Conservation (phyloP, 805 yeast species). For the Monosporozyma siamensis region DNA sequence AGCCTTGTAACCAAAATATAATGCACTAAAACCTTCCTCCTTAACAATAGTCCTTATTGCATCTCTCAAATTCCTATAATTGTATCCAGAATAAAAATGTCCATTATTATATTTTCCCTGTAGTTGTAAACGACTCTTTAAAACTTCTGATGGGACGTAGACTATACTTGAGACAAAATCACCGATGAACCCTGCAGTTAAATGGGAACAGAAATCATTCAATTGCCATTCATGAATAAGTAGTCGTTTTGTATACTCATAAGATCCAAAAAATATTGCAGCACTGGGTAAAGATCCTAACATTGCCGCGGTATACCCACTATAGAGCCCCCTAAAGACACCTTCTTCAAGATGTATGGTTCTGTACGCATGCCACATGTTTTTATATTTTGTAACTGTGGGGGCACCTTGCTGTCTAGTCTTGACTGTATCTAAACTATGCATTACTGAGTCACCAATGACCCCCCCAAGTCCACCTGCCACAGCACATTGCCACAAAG, state of each 20-base stretch:
- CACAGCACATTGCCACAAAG: slow-evolving; percentile 21
- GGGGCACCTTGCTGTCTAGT: slow-evolving; percentile 97
- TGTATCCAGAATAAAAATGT: slow-evolving; percentile 72
- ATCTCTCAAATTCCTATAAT: slow-evolving; percentile 64
- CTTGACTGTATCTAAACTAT: slow-evolving; percentile 91
- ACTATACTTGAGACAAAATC: slow-evolving; percentile 81
- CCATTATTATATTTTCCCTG: slow-evolving; percentile 78
- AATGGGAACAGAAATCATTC: slow-evolving; percentile 72
- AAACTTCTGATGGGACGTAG: slow-evolving; percentile 91
- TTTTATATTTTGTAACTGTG: slow-evolving; percentile 49
- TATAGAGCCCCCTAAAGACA: slow-evolving; percentile 68
- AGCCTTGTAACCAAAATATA: slow-evolving; percentile 89
- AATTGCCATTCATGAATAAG: slow-evolving; percentile 53
- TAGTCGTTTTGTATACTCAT: slow-evolving; percentile 68
- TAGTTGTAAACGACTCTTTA: slow-evolving; percentile 85
- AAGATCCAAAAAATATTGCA: slow-evolving; percentile 86
- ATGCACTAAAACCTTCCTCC: slow-evolving; percentile 64
- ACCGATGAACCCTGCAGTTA: slow-evolving; percentile 86
- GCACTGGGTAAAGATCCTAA: slow-evolving; percentile 91
- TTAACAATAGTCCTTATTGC: slow-evolving; percentile 57
- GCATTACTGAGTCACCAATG: slow-evolving; percentile 88
- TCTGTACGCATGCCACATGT: slow-evolving; percentile 64
- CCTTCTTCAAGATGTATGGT: slow-evolving; percentile 85
- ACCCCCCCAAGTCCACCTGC: slow-evolving; percentile 92
- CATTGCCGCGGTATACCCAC: slow-evolving; percentile 89